phyloP scores from a whole-genome alignment of 2,329 filamentous ascomycete species.

The Fusarium sp. region DNA sequence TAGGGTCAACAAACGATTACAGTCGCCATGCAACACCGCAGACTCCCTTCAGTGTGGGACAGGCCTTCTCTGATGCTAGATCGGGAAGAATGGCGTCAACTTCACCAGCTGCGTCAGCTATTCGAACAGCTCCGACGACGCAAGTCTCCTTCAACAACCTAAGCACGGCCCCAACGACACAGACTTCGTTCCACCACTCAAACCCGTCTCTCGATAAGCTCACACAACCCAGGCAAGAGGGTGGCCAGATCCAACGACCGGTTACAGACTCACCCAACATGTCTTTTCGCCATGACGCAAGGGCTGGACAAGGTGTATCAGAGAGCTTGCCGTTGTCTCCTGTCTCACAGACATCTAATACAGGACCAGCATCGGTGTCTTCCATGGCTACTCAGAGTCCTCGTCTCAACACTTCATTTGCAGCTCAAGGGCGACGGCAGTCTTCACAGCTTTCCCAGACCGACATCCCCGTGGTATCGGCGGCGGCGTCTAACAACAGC shows the following conservation, averaged over 20 bases:
- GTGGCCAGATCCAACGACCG: constrained; percentile 22
- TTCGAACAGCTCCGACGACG: constrained; percentile 22
- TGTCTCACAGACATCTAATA: constrained; percentile 38
- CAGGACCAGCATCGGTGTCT: constrained; percentile 37
- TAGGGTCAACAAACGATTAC: constrained; percentile 6
- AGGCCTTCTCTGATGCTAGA: constrained; percentile 12
- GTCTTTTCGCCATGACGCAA: constrained; percentile 23
- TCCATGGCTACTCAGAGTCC: constrained; percentile 42
- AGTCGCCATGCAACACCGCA: constrained; percentile 29
- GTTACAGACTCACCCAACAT: constrained; percentile 28
- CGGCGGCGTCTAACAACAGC: constrained; percentile 17
- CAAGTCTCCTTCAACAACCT: constrained; percentile 30
- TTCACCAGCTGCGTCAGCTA: constrained; percentile 27
- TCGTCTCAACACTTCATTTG: constrained; percentile 27
- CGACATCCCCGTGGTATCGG: constrained; percentile 24
- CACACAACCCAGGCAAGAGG: constrained; percentile 15
- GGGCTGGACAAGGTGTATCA: constrained; percentile 9
- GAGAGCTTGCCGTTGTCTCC: constrained; percentile 37
- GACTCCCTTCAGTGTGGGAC: constrained; percentile 22
- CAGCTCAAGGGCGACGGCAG: constrained; percentile 19
- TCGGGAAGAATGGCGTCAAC: constrained; percentile 24
- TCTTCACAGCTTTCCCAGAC: constrained; percentile 27
- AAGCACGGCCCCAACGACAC: constrained; percentile 30
- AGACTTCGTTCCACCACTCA: constrained; percentile 28
- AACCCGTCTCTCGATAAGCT: constrained; percentile 39